phyloP scores from a whole-genome alignment of 2,329 filamentous ascomycete genomes.

The Talaromyces albobiverticillius region DNA sequence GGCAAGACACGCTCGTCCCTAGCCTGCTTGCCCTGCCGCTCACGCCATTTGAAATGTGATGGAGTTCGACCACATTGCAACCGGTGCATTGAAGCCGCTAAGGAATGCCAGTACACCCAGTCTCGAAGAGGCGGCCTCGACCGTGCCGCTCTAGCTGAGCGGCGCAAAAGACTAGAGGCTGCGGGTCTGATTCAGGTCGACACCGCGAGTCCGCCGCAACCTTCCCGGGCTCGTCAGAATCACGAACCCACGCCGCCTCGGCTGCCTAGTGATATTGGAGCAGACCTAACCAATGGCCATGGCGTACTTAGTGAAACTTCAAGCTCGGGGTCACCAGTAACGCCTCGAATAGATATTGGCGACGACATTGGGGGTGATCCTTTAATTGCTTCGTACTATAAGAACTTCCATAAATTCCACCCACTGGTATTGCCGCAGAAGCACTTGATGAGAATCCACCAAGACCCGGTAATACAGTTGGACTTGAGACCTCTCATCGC shows the following conservation, averaged over 20 bases:
- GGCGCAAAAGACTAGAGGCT: constrained; percentile 19
- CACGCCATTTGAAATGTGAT: constrained; percentile 48
- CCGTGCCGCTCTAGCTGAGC: constrained; percentile 22
- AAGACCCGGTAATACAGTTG: constrained; percentile 1
- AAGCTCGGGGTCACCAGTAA: too few species aligned
- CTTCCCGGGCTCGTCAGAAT: too few species aligned
- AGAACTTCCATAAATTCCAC: constrained; percentile 29
- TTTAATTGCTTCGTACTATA: constrained; percentile 29
- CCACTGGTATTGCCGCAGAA: constrained; percentile 26
- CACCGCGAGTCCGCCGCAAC: neutral
- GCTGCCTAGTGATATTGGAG: neutral
- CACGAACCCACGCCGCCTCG: neutral
- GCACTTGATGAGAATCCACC: constrained; percentile 16
- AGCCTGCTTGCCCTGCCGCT: constrained; percentile 33
- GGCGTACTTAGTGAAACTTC: too few species aligned
- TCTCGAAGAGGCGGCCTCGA: constrained; percentile 42
- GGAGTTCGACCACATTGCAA: constrained; percentile 42
- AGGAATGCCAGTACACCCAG: constrained; percentile 48
- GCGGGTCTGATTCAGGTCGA: constrained; percentile 4
- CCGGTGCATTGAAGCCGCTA: constrained; percentile 41
- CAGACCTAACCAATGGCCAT: too few species aligned
- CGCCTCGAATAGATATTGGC: neutral
- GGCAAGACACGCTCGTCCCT: constrained; percentile 18
- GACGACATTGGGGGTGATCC: constrained; percentile 16
- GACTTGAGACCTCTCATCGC: constrained; percentile 23